These are phyloP conservation scores for Hypsizygus marmoreus DNA, from an alignment of 768 basidiomycete genomes.

Conservation along the genomic window DNA sequence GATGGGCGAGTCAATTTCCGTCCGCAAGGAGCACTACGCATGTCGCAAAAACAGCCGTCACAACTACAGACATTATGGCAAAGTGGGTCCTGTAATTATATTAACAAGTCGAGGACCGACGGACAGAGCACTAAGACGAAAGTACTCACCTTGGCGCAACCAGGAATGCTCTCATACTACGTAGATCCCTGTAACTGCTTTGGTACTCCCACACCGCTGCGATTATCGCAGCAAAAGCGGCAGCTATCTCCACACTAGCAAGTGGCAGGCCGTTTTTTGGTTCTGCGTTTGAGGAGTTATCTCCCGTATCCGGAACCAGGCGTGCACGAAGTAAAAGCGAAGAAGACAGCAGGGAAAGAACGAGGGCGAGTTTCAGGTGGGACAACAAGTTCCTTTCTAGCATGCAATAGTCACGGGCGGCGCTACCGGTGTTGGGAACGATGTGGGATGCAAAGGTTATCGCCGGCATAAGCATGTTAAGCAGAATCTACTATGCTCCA, in stretches of 20 bases:
- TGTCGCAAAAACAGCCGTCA: constrained; percentile 49
- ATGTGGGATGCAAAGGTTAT: constrained; percentile 22
- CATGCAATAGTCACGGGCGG: constrained; percentile 78
- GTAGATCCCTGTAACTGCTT: constrained; percentile 55
- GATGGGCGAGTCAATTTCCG: constrained; percentile 19
- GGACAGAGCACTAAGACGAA: constrained; percentile 1
- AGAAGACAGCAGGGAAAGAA: constrained; percentile 63
- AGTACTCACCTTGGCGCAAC: constrained; percentile 52
- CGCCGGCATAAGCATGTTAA: not conserved
- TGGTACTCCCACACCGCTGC: constrained; percentile 72
- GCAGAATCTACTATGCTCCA: not conserved
- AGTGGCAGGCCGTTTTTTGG: constrained; percentile 42
- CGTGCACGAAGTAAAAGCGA: constrained; percentile 65
- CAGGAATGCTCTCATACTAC: constrained; percentile 61
- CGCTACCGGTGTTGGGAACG: constrained; percentile 54
- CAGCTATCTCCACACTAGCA: constrained; percentile 52
- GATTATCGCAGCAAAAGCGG: constrained; percentile 53
- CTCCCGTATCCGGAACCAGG: constrained; percentile 45
- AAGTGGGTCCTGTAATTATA: constrained; percentile 45
- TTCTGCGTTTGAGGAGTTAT: constrained; percentile 12
- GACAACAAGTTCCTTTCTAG: constrained; percentile 75
- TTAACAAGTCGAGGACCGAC: constrained; percentile 7
- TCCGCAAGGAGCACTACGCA: constrained; percentile 51
- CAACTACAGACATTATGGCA: constrained; percentile 51
- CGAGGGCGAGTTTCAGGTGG: constrained; percentile 64